Percentiles rank a stretch among this genome's conserved stretches.
phyloP scores from a whole-genome alignment of 805 yeast genomes.

The Torulaspora franciscae region DNA sequence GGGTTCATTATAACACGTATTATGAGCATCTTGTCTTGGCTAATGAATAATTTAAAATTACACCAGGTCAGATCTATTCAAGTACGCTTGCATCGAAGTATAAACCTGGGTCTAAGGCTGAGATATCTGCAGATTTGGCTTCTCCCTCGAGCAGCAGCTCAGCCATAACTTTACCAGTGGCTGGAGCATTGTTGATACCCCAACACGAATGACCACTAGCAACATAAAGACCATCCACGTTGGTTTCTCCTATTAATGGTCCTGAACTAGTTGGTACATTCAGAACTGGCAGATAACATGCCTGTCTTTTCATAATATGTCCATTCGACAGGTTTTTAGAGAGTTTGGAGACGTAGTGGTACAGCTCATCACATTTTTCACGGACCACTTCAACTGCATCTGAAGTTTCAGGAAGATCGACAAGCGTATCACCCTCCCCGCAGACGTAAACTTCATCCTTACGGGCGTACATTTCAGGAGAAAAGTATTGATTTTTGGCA shows the following conservation, averaged over 20 bases:
- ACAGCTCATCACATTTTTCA: constrained; percentile 83
- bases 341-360: constrained; percentile 71
- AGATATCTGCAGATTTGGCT: constrained; percentile 68
- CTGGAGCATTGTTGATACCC: constrained; percentile 98
- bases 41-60: neutral
- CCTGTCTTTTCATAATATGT: constrained; percentile 75
- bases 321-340: constrained; percentile 69
- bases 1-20: neutral
- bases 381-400: constrained; percentile 87
- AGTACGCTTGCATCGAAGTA: constrained; percentile 69
- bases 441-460: constrained; percentile 94
- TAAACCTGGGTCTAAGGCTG: constrained; percentile 77
- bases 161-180: constrained; percentile 88
- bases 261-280: constrained; percentile 92
- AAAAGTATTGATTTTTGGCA: constrained; percentile 61
- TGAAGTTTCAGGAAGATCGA: constrained; percentile 87
- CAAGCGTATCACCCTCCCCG: constrained; percentile 92
- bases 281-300: constrained; percentile 91
- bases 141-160: constrained; percentile 83
- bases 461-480: constrained; percentile 94
- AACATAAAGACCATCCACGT: constrained; percentile 67
- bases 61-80: constrained; percentile 10
- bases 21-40: neutral
- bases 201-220: constrained; percentile 97
- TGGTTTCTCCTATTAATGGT: constrained; percentile 91